Evolutionary conservation across 169 alveolate species (phyloP).

Genomic region (Cardiosporidium cionae): DNA sequence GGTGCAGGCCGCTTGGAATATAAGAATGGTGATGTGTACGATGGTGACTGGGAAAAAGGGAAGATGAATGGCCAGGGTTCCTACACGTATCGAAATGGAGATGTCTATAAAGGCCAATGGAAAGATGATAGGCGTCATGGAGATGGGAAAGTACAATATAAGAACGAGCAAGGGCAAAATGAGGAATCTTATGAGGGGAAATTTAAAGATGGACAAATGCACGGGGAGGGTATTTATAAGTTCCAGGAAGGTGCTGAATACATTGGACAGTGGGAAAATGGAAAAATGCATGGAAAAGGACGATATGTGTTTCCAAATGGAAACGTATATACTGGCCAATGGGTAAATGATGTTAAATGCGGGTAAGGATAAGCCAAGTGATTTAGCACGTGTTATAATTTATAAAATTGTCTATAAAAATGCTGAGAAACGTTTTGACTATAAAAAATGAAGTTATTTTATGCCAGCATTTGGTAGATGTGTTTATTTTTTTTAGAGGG

Average conservation of each 20-base stretch:
- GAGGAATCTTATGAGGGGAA: conserved; percentile 83
- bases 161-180: conserved; percentile 22
- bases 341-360: conserved; percentile 86
- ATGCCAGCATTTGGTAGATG: no score
- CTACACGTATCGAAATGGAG: conserved; percentile 86
- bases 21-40: conserved; percentile 86
- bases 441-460: no score
- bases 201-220: conserved; percentile 85
- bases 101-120: conserved; percentile 87
- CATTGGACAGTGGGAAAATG: conserved; percentile 92
- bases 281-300: conserved; percentile 88
- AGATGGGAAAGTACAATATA: conserved; percentile 77
- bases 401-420: no score
- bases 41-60: conserved; percentile 93
- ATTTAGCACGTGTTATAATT: no score
- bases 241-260: conserved; percentile 86
- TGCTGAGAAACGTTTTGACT: no score
- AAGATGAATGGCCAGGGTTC: conserved; percentile 87
- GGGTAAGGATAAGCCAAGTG: no score
- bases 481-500: no score
- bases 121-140: conserved; percentile 87
- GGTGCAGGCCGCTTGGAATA: conserved; percentile 82
- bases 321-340: conserved; percentile 87
- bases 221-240: conserved; percentile 82
- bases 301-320: conserved; percentile 78